These are phyloP conservation scores for Dictyostelium firmibasis DNA, from an alignment of 78 protist species.

Conservation along the genomic window DNA sequence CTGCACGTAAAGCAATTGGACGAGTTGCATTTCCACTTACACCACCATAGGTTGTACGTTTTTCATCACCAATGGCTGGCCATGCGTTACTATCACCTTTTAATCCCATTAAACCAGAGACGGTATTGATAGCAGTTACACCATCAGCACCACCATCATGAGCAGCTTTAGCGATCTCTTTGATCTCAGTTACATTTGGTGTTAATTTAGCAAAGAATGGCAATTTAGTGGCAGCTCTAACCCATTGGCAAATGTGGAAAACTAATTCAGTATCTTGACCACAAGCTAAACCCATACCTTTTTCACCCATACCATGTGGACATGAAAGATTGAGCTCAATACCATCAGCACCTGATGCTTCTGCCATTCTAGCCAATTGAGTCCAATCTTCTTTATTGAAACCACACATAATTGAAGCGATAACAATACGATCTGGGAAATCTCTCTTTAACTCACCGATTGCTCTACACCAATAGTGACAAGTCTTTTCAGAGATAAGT, in stretches of 20 bases:
- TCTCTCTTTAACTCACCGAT: constrained; percentile 92
- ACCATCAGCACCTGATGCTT: constrained; percentile 92
- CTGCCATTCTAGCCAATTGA: constrained; percentile 87
- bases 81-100: constrained; percentile 86
- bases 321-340: constrained; percentile 97
- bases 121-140: constrained; percentile 95
- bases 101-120: constrained; percentile 91
- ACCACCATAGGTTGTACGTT: constrained; percentile 96
- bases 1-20: constrained; percentile 95
- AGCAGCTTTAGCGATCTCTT: constrained; percentile 93
- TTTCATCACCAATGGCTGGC: constrained; percentile 94
- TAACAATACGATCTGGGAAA: constrained; percentile 88
- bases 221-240: constrained; percentile 77
- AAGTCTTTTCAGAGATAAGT: constrained; percentile 94
- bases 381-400: constrained; percentile 94
- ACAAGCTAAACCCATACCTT: constrained; percentile 96
- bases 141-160: constrained; percentile 96
- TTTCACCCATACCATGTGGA: constrained; percentile 98
- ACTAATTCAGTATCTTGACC: constrained; percentile 95
- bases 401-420: constrained; percentile 94
- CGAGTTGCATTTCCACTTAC: constrained; percentile 95
- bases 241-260: constrained; percentile 91
- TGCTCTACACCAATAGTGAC: constrained; percentile 95
- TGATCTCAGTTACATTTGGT: constrained; percentile 95
- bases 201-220: constrained; percentile 98